These are phyloP conservation scores for Cladosporium halotolerans DNA, from an alignment of 2,329 filamentous ascomycete species.

Conservation along the genomic window DNA sequence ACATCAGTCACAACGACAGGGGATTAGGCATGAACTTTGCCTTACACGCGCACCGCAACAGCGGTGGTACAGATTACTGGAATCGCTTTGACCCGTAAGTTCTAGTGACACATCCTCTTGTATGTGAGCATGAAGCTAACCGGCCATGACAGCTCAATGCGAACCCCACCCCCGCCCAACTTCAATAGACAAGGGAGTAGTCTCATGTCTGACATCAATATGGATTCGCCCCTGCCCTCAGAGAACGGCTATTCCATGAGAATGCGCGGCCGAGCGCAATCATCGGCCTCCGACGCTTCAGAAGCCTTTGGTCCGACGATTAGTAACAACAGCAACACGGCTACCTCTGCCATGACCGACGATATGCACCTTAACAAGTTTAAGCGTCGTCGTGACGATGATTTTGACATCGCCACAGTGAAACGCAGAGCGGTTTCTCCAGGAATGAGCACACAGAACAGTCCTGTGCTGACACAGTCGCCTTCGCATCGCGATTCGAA, in stretches of 20 bases:
- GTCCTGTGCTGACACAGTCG: conserved; percentile 73
- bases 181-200: conserved; percentile 52
- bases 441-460: conserved; percentile 84
- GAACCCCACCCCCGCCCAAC: conserved; percentile 55
- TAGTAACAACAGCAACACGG: conserved; percentile 12
- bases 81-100: conserved; percentile 61
- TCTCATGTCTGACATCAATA: conserved; percentile 57
- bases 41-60: conserved; percentile 65
- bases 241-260: conserved; percentile 19
- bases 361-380: conserved; percentile 31
- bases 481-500: conserved; percentile 62
- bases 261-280: conserved; percentile 27
- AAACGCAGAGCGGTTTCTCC: conserved; percentile 89
- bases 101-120: too few species aligned
- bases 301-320: conserved; percentile 23
- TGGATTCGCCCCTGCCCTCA: conserved; percentile 56
- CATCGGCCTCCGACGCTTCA: conserved; percentile 27
- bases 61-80: conserved; percentile 70
- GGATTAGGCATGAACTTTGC: conserved; percentile 63
- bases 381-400: conserved; percentile 83
- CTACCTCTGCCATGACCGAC: conserved; percentile 23
- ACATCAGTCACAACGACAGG: conserved; percentile 25
- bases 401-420: conserved; percentile 80
- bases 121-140: not conserved
- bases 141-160: conserved; percentile 37